Evolutionary conservation across 2,329 filamentous ascomycete genomes (phyloP).

Genomic region (Fusarium foetens): DNA sequence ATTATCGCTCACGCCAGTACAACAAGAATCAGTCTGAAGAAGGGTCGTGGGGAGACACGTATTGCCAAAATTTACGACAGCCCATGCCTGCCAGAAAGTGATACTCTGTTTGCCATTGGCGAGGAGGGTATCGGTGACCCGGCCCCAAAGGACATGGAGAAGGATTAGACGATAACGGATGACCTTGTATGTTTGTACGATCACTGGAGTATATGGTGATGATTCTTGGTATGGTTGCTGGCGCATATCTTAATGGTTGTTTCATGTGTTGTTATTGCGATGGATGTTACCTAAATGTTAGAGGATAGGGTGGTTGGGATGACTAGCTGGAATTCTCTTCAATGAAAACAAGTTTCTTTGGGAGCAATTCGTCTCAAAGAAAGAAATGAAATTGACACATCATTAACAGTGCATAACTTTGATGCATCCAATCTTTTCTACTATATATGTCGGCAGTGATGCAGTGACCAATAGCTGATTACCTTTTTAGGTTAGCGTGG

Average conservation of each 20-base stretch:
- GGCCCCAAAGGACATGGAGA: slow-evolving; percentile 93
- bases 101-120: slow-evolving; percentile 95
- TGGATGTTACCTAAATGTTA: slow-evolving; percentile 7
- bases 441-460: not conserved
- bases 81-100: slow-evolving; percentile 94
- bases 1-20: slow-evolving; percentile 99
- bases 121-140: slow-evolving; percentile 98
- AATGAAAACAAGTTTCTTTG: not conserved
- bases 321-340: not conserved
- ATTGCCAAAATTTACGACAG: slow-evolving; percentile 99
- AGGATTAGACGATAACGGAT: slow-evolving; percentile 62
- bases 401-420: not conserved
- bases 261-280: slow-evolving; percentile 12
- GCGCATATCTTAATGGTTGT: slow-evolving; percentile 44
- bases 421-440: not conserved
- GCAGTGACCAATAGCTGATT: slow-evolving; percentile 46
- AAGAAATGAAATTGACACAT: not conserved
- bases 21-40: slow-evolving; percentile 92
- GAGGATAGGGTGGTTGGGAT: slow-evolving; percentile 4
- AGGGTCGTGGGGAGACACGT: slow-evolving; percentile 92
- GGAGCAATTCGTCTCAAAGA: not conserved
- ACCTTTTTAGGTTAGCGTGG: slow-evolving; percentile 51
- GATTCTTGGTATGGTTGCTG: slow-evolving; percentile 44
- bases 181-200: slow-evolving; percentile 26
- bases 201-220: slow-evolving; percentile 38